Conservation (phyloP, 2,329 filamentous ascomycete genomes). For the Byssochlamys sp. region DNA sequence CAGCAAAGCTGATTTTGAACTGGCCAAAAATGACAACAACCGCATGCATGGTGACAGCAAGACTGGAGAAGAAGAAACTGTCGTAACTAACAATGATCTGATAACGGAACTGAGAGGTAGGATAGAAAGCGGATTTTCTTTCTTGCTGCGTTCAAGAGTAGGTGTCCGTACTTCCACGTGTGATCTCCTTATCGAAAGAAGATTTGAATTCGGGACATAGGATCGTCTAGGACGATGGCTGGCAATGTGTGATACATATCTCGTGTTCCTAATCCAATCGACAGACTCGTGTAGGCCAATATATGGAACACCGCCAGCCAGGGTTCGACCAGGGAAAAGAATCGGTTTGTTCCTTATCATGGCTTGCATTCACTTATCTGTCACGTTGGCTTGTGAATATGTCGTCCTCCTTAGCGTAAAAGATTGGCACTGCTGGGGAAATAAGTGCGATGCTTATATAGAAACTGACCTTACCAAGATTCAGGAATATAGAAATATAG, state of each 20-base stretch:
- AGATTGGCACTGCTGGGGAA: background rate
- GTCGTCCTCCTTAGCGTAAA: background rate
- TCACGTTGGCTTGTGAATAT: background rate
- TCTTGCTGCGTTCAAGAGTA: background rate
- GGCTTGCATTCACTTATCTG: background rate
- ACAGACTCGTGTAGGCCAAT: background rate
- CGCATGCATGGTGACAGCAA: conserved; percentile 62
- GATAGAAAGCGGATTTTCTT: conserved; percentile 5
- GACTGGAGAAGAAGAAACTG: conserved; percentile 7
- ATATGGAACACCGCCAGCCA: background rate
- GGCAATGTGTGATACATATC: background rate
- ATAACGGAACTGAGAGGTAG: conserved; percentile 8
- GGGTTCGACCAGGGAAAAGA: background rate
- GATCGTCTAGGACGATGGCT: background rate
- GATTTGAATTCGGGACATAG: background rate
- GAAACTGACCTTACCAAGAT: too few relatives aligned
- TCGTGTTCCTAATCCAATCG: background rate
- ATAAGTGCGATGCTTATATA: too few relatives aligned
- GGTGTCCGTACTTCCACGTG: background rate
- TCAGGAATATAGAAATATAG: too few relatives aligned
- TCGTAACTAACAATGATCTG: conserved; percentile 7
- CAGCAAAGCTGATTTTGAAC: conserved; percentile 56
- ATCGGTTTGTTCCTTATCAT: background rate
- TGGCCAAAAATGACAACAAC: conserved; percentile 59
- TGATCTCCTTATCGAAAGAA: background rate